Evolutionary conservation across 768 basidiomycete genomes (phyloP), one percentile per base, ranked within the genome.

Genomic region (Hysterangium stoloniferum): DNA sequence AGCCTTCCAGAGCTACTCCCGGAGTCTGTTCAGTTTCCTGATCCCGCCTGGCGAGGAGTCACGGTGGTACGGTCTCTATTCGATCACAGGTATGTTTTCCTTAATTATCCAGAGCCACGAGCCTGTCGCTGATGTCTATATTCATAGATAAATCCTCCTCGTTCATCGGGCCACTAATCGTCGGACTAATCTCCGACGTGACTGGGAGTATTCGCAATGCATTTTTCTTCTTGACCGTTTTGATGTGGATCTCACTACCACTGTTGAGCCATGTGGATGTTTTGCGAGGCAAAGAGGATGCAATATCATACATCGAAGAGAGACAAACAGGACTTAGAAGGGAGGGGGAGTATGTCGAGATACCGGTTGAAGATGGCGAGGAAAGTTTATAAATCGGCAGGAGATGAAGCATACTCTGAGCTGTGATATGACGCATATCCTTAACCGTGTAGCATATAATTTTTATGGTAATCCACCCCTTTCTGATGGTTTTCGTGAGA

Each of bases 181-280:
- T 97, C 1, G 93, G 91, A 0, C 57, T 93, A 32, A 86, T 97
- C 34, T 82, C 93, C 0, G 92, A 95, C 61, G 64, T 72, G 37
- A 97, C 92, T 0, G 92, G 88, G 2, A 93, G 95, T 64, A 94
- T 96, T 42, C 84, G 94, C 24, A 86, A 86, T 54, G 83, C 84
- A 2, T 97, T 96, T 66, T 82, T 89, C 62, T 93, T 98, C 70
- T 74, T 97, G 13, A 72, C 90, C 3, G 51, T 72, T 45, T 87
- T 95, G 84, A 71, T 96, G 11, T 84, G 84, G 77, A 57, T 79
- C 1, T 85, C 92, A 0, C 67, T 95, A 1, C 94, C 93, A 0
- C 67, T 95, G 0, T 71, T 99, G 6, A 58, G 68, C 54, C 71
- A 72, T 31, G 87, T 95, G 3, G 73, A 93, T 60, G 73, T 89